Evolutionary conservation across 495 filamentous ascomycete species (phyloP).

Genomic region (Penicillium roqueforti): DNA sequence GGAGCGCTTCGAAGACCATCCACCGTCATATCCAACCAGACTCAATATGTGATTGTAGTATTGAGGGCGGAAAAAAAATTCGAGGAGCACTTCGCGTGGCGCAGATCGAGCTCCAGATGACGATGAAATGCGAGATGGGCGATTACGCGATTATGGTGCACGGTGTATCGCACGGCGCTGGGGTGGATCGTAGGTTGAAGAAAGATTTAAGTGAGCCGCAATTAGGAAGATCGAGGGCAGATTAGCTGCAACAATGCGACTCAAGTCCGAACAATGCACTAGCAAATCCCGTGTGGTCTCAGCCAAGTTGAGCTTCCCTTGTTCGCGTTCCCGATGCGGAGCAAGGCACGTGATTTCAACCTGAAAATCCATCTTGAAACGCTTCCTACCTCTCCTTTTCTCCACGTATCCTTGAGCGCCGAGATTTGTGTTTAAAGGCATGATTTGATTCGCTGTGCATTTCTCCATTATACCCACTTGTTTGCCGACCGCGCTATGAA

Average conservation of each 20-base stretch:
- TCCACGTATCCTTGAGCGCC: constrained; percentile 9
- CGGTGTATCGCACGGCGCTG: neutral
- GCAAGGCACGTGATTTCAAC: constrained; percentile 19
- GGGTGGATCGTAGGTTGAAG: neutral
- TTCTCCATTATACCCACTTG: neutral
- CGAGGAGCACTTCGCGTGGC: neutral
- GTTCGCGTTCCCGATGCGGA: constrained; percentile 25
- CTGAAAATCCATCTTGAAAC: constrained; percentile 21
- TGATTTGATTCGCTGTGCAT: constrained; percentile 6
- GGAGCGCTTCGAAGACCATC: constrained; percentile 37
- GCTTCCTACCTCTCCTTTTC: constrained; percentile 12
- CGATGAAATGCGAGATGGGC: neutral
- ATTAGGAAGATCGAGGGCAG: neutral
- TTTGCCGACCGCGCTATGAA: constrained; percentile 1
- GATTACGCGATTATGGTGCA: constrained; percentile 1
- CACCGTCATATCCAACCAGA: constrained; percentile 41
- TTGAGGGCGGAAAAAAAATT: neutral
- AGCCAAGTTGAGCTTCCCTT: constrained; percentile 7
- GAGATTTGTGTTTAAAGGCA: constrained; percentile 5
- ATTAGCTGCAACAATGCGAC: neutral
- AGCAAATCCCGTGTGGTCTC: neutral
- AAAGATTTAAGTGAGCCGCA: neutral
- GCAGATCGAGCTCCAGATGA: neutral
- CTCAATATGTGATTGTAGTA: constrained; percentile 15
- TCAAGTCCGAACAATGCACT: neutral